Evolutionary conservation across 2,329 filamentous ascomycete genomes (phyloP).

Genomic region (Arachnopeziza araneosa): DNA sequence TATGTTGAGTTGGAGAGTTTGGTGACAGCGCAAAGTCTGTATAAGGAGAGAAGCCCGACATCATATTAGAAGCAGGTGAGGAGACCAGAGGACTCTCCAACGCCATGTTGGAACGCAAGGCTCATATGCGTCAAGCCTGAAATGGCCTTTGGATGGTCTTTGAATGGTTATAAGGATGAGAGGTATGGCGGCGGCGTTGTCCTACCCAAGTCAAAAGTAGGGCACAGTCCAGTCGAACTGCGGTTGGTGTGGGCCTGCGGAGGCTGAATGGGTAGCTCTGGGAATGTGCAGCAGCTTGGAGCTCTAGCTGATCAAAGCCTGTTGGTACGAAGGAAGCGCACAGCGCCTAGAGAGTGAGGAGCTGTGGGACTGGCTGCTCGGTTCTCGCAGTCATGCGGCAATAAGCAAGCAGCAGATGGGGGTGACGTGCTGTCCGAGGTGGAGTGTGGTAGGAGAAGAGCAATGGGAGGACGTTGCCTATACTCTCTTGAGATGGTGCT

Average conservation of each 20-base stretch:
- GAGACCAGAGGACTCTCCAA: slow-evolving; percentile 58
- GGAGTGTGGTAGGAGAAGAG: background rate
- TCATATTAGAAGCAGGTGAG: slow-evolving; percentile 50
- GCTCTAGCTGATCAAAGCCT: background rate
- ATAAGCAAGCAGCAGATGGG: background rate
- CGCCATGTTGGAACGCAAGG: slow-evolving; percentile 40
- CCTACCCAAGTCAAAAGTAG: slow-evolving; percentile 10
- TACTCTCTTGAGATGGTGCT: background rate
- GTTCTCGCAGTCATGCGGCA: background rate
- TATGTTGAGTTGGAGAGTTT: slow-evolving; percentile 42
- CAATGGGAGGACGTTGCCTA: background rate
- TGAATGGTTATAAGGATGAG: slow-evolving; percentile 12
- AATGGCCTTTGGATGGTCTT: slow-evolving; percentile 12
- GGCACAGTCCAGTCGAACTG: slow-evolving; percentile 1
- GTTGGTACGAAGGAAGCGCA: background rate
- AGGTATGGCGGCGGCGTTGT: slow-evolving; percentile 7
- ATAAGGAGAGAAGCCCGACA: slow-evolving; percentile 47
- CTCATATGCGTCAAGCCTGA: slow-evolving; percentile 16
- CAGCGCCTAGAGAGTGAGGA: background rate
- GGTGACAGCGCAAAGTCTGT: slow-evolving; percentile 51
- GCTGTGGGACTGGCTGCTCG: background rate
- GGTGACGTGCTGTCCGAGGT: background rate
- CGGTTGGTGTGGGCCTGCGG: slow-evolving; percentile 22
- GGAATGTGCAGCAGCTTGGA: background rate
- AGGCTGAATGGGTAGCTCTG: slow-evolving; percentile 22